phyloP scores from a whole-genome alignment of 2,329 filamentous ascomycete genomes.

The Fusarium abutilonis region DNA sequence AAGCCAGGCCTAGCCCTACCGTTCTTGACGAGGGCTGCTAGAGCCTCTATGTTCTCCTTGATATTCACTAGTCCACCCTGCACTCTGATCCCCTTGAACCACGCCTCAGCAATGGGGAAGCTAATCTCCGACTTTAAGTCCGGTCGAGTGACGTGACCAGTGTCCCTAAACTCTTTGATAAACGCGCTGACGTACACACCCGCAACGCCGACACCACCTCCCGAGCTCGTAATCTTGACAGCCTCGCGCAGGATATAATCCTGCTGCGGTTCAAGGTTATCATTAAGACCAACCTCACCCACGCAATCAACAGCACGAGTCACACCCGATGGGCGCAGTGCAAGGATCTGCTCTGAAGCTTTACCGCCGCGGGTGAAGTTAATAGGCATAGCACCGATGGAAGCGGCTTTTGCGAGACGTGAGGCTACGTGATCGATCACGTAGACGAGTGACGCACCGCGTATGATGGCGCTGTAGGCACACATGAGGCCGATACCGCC shows the following conservation, averaged over 20 bases:
- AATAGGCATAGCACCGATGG: conserved; percentile 28
- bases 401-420: conserved; percentile 14
- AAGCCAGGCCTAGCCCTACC: conserved; percentile 8
- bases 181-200: conserved; percentile 3
- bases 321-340: conserved; percentile 9
- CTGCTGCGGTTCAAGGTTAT: conserved; percentile 12
- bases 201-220: conserved; percentile 14
- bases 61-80: conserved; percentile 14
- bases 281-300: conserved; percentile 15
- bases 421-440: conserved; percentile 21
- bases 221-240: conserved; percentile 1
- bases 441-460: conserved; percentile 26
- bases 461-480: conserved; percentile 28
- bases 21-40: conserved; percentile 11
- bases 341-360: conserved; percentile 30
- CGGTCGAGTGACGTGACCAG: background rate
- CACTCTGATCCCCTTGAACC: conserved; percentile 2
- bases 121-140: conserved; percentile 9
- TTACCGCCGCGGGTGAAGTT: conserved; percentile 23
- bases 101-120: conserved; percentile 1
- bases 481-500: conserved; percentile 22
- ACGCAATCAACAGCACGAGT: conserved; percentile 17
- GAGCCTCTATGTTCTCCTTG: conserved; percentile 1
- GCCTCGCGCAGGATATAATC: conserved; percentile 13
- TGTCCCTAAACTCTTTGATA: background rate